Evolutionary conservation across 805 yeast species (phyloP), one percentile per base, ranked within the genome.

Genomic region (Diddensiella caesifluorescens): DNA sequence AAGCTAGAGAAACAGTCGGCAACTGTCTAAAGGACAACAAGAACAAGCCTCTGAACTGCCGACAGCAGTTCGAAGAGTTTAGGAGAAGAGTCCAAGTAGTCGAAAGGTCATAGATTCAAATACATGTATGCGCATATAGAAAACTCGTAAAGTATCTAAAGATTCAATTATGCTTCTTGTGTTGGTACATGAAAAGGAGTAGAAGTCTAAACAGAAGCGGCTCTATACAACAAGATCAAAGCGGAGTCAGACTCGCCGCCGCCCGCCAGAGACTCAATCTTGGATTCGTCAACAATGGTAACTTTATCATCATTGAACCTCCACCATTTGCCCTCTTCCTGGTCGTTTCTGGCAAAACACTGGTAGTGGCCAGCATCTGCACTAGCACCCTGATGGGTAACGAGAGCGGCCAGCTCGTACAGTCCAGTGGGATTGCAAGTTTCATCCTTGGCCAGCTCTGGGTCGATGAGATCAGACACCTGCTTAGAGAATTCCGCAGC

Each of bases 341-440:
- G 48, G 36, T 52, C 76, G 61, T 89, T 92, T 54, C 75, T 80
- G 12, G 83, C 80, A 65, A 85, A 92, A 22, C 90, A 80, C 65
- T 89, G 97, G 64, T 92, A 92, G 64, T 92, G 99, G 13, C 99
- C 99, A 22, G 95, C 83, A 61, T 92, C 97, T 0, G 97, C 96
- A 33, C 89, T 79, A 5, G 95, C 80, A 38, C 99, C 99, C 57
- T 82, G 83, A 65, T 92, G 99, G 1, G 97, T 87, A 46, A 92
- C 77, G 19, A 92, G 76, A 1, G 95, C 87, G 28, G 70, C 68
- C 50, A 92, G 74, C 50, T 87, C 88, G 59, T 92, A 92, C 28
- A 92, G 75, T 1, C 92, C 86, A 0, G 94, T 80, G 4, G 95
- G 90, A 57, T 90, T 88, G 55, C 83, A 87, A 15, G 89, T 85